phyloP scores from a whole-genome alignment of 2,329 filamentous ascomycete species.

The Byssoonygena ceratinophila region DNA sequence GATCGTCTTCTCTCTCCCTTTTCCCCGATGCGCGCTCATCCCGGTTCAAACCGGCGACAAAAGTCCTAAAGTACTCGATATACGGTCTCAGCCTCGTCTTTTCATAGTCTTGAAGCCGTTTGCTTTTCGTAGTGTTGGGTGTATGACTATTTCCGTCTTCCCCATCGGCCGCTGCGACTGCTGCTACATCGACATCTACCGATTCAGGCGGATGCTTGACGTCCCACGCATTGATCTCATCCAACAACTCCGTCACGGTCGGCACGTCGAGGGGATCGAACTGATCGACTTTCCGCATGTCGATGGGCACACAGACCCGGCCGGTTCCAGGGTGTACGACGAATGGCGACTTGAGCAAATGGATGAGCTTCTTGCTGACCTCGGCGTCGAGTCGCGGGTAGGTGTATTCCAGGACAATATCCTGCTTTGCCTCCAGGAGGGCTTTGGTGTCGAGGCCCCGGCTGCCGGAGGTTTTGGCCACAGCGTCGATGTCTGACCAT shows the following conservation, averaged over 20 bases:
- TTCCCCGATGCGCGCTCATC: conserved; percentile 51
- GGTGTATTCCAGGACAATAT: conserved; percentile 93
- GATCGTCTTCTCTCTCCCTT: conserved; percentile 43
- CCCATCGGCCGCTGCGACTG: conserved; percentile 21
- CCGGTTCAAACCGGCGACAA: conserved; percentile 67
- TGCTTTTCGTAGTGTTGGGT: conserved; percentile 25
- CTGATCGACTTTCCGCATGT: conserved; percentile 58
- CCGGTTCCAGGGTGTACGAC: conserved; percentile 93
- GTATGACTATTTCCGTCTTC: conserved; percentile 23
- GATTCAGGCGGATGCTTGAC: conserved; percentile 21
- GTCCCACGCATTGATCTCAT: conserved; percentile 77
- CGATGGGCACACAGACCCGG: conserved; percentile 89
- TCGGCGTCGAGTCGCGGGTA: conserved; percentile 95
- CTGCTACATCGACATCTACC: conserved; percentile 35
- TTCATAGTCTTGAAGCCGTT: conserved; percentile 72
- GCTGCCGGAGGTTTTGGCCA: conserved; percentile 64
- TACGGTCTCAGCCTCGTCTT: conserved; percentile 93
- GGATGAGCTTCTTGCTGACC: conserved; percentile 95
- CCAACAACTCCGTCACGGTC: conserved; percentile 69
- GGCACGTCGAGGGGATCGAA: conserved; percentile 87
- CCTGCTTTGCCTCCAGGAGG: conserved; percentile 82
- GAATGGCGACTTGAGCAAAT: conserved; percentile 94
- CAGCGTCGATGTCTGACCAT: conserved; percentile 84
- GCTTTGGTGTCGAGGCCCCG: conserved; percentile 61
- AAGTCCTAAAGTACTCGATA: conserved; percentile 75